Evolutionary conservation across 805 yeast genomes (phyloP).

Genomic region (Metschnikowia kunwiensis): DNA sequence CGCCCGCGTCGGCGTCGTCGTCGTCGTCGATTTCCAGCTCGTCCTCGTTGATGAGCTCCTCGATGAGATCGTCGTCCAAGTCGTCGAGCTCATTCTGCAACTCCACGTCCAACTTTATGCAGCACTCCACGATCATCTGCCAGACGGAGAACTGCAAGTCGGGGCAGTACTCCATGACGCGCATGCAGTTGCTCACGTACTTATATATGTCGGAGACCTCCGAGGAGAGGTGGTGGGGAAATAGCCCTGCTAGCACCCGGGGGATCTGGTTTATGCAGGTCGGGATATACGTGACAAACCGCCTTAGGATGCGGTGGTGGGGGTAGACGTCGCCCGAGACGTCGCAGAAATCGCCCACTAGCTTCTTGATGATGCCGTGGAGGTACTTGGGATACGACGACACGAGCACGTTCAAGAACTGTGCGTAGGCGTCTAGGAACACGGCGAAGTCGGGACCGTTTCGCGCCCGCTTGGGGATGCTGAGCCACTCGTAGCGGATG

Average conservation of each 20-base stretch:
- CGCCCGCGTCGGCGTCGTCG: conserved; percentile 21
- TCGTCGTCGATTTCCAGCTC: conserved; percentile 47
- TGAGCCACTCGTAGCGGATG: conserved; percentile 64
- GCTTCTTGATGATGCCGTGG: conserved; percentile 68
- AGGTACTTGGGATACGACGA: conserved; percentile 90
- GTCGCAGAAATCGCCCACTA: conserved; percentile 59
- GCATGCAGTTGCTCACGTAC: conserved; percentile 64
- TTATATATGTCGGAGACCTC: conserved; percentile 50
- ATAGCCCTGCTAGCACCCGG: conserved; percentile 51
- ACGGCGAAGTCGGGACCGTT: conserved; percentile 18
- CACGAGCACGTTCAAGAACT: conserved; percentile 73
- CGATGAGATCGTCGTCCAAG: conserved; percentile 64
- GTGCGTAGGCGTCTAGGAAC: conserved; percentile 56
- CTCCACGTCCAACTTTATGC: conserved; percentile 88
- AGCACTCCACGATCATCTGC: conserved; percentile 74
- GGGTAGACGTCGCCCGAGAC: conserved; percentile 20
- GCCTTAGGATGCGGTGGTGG: conserved; percentile 61
- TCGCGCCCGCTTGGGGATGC: conserved; percentile 26
- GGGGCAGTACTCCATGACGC: conserved; percentile 62
- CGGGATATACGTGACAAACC: conserved; percentile 72
- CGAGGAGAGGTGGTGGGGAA: conserved; percentile 75
- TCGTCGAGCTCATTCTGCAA: conserved; percentile 86
- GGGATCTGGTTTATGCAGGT: conserved; percentile 71
- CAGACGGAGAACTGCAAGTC: conserved; percentile 74
- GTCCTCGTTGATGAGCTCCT: conserved; percentile 44